Percentiles rank a stretch among this genome's conserved stretches.
Conservation (phyloP, 257 asterid species). For the Apocynum venetum region DNA sequence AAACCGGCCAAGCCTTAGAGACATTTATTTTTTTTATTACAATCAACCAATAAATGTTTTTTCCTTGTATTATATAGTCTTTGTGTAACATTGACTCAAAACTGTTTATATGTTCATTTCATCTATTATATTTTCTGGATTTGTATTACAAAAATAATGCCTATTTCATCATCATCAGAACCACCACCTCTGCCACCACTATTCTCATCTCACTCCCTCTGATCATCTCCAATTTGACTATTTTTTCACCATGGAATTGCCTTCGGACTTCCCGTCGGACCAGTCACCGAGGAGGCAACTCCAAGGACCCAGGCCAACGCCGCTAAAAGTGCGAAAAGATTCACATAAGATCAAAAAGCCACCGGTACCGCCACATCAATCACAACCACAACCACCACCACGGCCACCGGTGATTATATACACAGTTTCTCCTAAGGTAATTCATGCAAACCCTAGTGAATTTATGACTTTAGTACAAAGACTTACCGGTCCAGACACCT, state of each 20-base stretch:
- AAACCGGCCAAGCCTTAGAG: conserved; percentile 37
- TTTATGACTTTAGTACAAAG: conserved; percentile 94
- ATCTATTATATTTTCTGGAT: conserved; percentile 14
- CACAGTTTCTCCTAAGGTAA: conserved; percentile 88
- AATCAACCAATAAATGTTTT: conserved; percentile 11
- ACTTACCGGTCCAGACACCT: conserved; percentile 52
- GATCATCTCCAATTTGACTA: background rate
- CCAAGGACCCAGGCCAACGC: conserved; percentile 91
- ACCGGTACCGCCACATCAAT: conserved; percentile 47
- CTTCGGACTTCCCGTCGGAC: conserved; percentile 36
- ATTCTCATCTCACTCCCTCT: background rate
- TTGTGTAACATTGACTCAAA: conserved; percentile 48
- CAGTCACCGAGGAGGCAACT: conserved; percentile 67
- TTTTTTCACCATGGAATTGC: conserved; percentile 41
- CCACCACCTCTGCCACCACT: background rate
- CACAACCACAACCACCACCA: conserved; percentile 41
- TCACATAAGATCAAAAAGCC: conserved; percentile 87
- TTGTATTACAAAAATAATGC: conserved; percentile 12
- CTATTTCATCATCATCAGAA: conserved; percentile 21
- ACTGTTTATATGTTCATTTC: conserved; percentile 15
- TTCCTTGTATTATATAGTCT: conserved; percentile 16
- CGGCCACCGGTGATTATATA: conserved; percentile 85
- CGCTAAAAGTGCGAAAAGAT: conserved; percentile 66
- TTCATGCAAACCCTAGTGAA: conserved; percentile 96
- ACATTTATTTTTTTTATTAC: conserved; percentile 13